Evolutionary conservation across 768 basidiomycete species (phyloP), one percentile per base, ranked within the genome.

Genomic region (Pholiota conissans): DNA sequence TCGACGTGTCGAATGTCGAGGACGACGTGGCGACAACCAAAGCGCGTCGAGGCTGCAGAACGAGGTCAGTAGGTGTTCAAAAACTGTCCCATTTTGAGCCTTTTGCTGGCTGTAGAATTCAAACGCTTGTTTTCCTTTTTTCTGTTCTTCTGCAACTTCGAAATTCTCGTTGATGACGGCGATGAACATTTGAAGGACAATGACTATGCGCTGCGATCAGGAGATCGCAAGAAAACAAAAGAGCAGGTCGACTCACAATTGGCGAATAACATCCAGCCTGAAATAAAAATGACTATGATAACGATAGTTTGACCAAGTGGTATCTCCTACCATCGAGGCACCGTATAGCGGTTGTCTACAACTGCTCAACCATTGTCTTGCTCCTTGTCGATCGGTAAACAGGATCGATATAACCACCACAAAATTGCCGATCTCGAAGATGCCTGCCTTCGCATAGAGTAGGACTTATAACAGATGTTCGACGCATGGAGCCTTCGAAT

Each of bases 131-230:
- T 89, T 81, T 14, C 82, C 81, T 52, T 88, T 85, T 76, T 98
- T 98, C 26, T 86, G 82, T 67, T 95, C 93, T 66, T 98, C 96
- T 0, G 93, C 93, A 5, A 97, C 85, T 22, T 87, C 80, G 65
- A 98, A 98, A 71, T 95, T 96, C 77, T 95, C 94, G 66, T 95
- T 92, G 78, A 97, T 94, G 45, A 96, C 94, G 30, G 96, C 96
- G 65, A 98, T 92, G 76, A 98, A 97, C 87, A 98, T 90, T 68
- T 96, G 94, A 49, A 96, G 70, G 8, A 96, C 80, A 65, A 96
- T 92, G 77, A 93, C 95, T 95, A n/a, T n/a, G n/a, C n/a, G n/a
- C n/a, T n/a, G n/a, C n/a, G n/a, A n/a, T n/a, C n/a, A n/a, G n/a
- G n/a, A n/a, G n/a, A n/a, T n/a, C n/a, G n/a, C n/a, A n/a, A n/a